These are phyloP conservation scores for Dichotomopilus funicola DNA, from an alignment of 2,329 filamentous ascomycete species.

Conservation along the genomic window DNA sequence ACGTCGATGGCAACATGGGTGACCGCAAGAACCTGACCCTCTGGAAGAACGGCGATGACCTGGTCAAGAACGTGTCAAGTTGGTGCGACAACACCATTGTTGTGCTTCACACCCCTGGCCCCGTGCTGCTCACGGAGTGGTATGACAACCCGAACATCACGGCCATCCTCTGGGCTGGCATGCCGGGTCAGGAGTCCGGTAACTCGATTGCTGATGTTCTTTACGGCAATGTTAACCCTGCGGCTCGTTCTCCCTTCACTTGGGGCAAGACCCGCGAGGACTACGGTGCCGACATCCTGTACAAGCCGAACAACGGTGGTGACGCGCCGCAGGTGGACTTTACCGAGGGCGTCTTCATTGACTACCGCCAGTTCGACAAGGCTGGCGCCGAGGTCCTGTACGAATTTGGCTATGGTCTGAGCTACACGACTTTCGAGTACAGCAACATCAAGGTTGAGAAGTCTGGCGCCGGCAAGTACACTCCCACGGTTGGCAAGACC, in stretches of 20 bases:
- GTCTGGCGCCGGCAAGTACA: conserved; percentile 45
- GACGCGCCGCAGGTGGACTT: conserved; percentile 66
- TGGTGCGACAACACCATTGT: conserved; percentile 85
- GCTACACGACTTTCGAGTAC: conserved; percentile 74
- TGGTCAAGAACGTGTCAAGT: conserved; percentile 74
- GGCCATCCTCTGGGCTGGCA: conserved; percentile 74
- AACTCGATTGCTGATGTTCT: conserved; percentile 76
- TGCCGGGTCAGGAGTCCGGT: conserved; percentile 78
- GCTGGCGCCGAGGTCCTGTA: conserved; percentile 60
- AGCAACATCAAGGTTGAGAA: conserved; percentile 57
- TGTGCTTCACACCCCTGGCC: conserved; percentile 78
- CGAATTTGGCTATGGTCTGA: conserved; percentile 76
- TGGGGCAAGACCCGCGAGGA: conserved; percentile 61
- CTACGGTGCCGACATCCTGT: conserved; percentile 63
- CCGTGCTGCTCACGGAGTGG: conserved; percentile 70
- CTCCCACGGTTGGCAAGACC: conserved; percentile 55
- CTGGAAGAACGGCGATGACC: conserved; percentile 72
- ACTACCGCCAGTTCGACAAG: conserved; percentile 71
- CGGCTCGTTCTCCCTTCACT: conserved; percentile 72
- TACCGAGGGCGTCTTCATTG: conserved; percentile 72
- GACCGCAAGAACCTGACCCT: conserved; percentile 90
- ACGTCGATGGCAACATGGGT: conserved; percentile 73
- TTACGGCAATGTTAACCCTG: conserved; percentile 72
- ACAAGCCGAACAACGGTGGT: conserved; percentile 61
- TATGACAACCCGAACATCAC: conserved; percentile 72